Evolutionary conservation across 2,329 filamentous ascomycete genomes (phyloP).

Genomic region (Aspergillus ochraceus): DNA sequence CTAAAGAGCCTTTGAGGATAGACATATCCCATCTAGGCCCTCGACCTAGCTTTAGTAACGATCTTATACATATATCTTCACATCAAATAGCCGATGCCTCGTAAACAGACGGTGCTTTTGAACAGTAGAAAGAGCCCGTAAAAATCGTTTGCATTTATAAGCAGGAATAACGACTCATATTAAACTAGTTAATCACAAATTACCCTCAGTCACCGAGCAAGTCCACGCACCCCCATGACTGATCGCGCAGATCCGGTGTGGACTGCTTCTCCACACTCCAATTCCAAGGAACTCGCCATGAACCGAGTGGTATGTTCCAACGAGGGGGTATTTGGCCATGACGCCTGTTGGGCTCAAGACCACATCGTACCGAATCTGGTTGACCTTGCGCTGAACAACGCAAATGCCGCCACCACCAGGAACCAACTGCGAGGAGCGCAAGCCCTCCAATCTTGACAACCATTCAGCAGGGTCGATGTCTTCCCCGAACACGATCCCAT

Average conservation of each 20-base stretch:
- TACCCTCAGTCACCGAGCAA: background rate
- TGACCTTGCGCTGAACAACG: constrained; percentile 24
- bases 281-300: constrained; percentile 27
- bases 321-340: constrained; percentile 12
- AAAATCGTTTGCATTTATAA: too few relatives aligned
- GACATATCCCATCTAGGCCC: too few relatives aligned
- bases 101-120: too few relatives aligned
- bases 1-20: too few relatives aligned
- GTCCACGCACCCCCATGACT: constrained; percentile 19
- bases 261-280: constrained; percentile 26
- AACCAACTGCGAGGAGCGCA: constrained; percentile 9
- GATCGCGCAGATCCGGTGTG: constrained; percentile 20
- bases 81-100: too few relatives aligned
- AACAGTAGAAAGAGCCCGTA: too few relatives aligned
- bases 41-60: too few relatives aligned
- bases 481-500: constrained; percentile 27
- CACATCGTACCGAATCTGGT: constrained; percentile 22
- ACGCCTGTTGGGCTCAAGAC: constrained; percentile 9
- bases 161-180: too few relatives aligned
- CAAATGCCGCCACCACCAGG: constrained; percentile 13
- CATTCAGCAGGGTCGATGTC: constrained; percentile 20
- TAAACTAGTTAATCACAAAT: too few relatives aligned
- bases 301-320: constrained; percentile 28
- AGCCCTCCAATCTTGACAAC: constrained; percentile 18
- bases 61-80: too few relatives aligned